Evolutionary conservation across 2,329 filamentous ascomycete genomes (phyloP).

Genomic region (Fusarium fracticaudum): DNA sequence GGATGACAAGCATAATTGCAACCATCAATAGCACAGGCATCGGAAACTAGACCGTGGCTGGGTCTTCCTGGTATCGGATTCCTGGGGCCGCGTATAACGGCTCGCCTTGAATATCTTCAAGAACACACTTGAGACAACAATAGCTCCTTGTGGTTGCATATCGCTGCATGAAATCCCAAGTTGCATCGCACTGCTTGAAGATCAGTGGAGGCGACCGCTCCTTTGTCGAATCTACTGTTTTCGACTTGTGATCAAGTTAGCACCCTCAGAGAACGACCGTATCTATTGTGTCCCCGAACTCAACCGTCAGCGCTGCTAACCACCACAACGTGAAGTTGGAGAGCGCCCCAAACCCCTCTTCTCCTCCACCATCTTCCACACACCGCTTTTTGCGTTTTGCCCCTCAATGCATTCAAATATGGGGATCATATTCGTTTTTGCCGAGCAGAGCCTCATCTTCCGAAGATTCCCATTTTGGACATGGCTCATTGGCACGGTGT

Average conservation of each 20-base stretch:
- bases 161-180: conserved; percentile 41
- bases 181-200: conserved; percentile 38
- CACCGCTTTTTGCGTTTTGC: conserved; percentile 41
- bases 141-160: conserved; percentile 7
- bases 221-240: conserved; percentile 10
- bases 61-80: not conserved
- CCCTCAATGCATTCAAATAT: conserved; percentile 6
- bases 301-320: conserved; percentile 18
- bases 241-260: conserved; percentile 1
- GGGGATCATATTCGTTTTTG: conserved; percentile 5
- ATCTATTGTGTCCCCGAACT: conserved; percentile 18
- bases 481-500: conserved; percentile 2
- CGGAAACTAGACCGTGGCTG: conserved; percentile 4
- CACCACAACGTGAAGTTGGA: conserved; percentile 13
- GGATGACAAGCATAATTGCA: conserved; percentile 37
- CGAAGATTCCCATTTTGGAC: not conserved
- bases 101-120: conserved; percentile 2
- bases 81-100: conserved; percentile 9
- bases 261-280: conserved; percentile 1
- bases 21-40: conserved; percentile 14
- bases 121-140: conserved; percentile 4
- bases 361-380: conserved; percentile 37
- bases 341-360: conserved; percentile 34
- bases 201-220: conserved; percentile 23
- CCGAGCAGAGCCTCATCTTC: conserved; percentile 35